Conservation (phyloP, 805 yeast species). For the Starmerella scarabaei region DNA sequence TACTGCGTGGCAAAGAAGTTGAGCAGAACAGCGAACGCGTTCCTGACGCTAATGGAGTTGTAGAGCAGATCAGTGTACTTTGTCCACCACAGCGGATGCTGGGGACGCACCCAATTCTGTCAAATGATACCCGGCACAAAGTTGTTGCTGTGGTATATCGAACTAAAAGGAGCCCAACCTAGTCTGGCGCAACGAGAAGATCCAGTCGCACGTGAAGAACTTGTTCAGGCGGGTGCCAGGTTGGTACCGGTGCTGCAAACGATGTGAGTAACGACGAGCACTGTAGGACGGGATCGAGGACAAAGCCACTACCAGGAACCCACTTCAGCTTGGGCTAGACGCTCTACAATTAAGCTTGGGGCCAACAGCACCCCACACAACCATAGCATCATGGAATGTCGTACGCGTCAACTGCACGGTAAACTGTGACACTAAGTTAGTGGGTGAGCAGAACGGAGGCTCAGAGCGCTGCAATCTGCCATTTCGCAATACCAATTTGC, state of each 20-base stretch:
- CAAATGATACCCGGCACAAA: slow-evolving; percentile 31
- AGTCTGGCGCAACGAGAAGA: slow-evolving; percentile 6
- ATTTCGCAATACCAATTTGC: slow-evolving; percentile 25
- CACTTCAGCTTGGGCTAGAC: slow-evolving; percentile 48
- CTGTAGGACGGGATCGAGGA: slow-evolving; percentile 16
- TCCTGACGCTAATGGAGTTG: slow-evolving; percentile 38
- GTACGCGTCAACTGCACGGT: slow-evolving; percentile 31
- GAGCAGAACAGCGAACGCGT: slow-evolving; percentile 36
- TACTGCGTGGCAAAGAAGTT: slow-evolving; percentile 33
- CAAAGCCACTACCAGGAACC: slow-evolving; percentile 44
- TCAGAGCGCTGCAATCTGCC: slow-evolving; percentile 26
- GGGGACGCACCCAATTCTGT: slow-evolving; percentile 33
- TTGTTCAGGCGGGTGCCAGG: slow-evolving; percentile 26
- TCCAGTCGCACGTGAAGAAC: slow-evolving; percentile 25
- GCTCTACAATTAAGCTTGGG: slow-evolving; percentile 33
- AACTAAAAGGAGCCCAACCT: slow-evolving; percentile 34
- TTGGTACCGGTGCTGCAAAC: slow-evolving; percentile 11
- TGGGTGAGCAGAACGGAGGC: slow-evolving; percentile 22
- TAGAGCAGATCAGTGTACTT: slow-evolving; percentile 39
- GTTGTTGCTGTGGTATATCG: slow-evolving; percentile 33
- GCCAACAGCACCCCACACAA: slow-evolving; percentile 48
- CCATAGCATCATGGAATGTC: slow-evolving; percentile 35
- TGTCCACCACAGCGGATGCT: slow-evolving; percentile 41
- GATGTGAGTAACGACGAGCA: slow-evolving; percentile 17
- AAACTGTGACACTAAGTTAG: slow-evolving; percentile 29